A percentile compares a stretch with the other conserved stretches of the same genome.
These are phyloP conservation scores for Friedmanniomyces simplex DNA, from an alignment of 495 filamentous ascomycete genomes.

Conservation along the genomic window DNA sequence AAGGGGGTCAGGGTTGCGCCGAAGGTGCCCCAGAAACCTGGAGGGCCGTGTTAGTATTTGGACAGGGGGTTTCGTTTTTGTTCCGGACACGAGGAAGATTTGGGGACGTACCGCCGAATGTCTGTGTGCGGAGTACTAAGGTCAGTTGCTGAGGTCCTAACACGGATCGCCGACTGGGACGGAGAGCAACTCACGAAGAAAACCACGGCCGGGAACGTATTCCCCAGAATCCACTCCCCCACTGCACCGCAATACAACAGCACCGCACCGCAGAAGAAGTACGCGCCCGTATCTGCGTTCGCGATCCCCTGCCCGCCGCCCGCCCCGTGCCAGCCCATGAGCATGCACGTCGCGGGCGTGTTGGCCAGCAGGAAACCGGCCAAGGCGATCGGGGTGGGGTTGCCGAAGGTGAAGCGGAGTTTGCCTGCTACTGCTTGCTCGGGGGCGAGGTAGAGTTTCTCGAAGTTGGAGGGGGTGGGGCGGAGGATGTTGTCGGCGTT, in stretches of 20 bases:
- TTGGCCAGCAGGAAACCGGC: conserved; percentile 8
- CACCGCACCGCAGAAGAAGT: neutral
- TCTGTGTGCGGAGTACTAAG: no score
- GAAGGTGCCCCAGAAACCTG: conserved; percentile 2
- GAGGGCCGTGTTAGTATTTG: no score
- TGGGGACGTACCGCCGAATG: neutral
- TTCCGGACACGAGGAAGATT: no score
- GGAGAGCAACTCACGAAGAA: conserved; percentile 6
- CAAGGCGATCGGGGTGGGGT: conserved; percentile 13
- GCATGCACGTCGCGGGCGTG: conserved; percentile 1
- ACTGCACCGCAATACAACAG: conserved; percentile 1
- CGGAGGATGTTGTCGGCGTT: neutral
- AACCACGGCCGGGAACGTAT: conserved; percentile 5
- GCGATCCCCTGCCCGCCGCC: neutral
- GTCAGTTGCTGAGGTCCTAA: no score
- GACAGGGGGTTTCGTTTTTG: no score
- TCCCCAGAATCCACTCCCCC: conserved; percentile 11
- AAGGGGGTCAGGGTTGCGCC: conserved; percentile 3
- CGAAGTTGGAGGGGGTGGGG: conserved; percentile 2
- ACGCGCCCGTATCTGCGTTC: neutral
- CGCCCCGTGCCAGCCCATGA: conserved; percentile 13
- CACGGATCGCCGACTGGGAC: no score
- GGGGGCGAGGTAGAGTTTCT: conserved; percentile 8
- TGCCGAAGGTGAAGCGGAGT: conserved; percentile 7
- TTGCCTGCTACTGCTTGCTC: conserved; percentile 3